Percentiles rank a stretch among this genome's conserved stretches.
phyloP scores from a whole-genome alignment of 768 basidiomycete genomes.

The Tylopilus sp. region DNA sequence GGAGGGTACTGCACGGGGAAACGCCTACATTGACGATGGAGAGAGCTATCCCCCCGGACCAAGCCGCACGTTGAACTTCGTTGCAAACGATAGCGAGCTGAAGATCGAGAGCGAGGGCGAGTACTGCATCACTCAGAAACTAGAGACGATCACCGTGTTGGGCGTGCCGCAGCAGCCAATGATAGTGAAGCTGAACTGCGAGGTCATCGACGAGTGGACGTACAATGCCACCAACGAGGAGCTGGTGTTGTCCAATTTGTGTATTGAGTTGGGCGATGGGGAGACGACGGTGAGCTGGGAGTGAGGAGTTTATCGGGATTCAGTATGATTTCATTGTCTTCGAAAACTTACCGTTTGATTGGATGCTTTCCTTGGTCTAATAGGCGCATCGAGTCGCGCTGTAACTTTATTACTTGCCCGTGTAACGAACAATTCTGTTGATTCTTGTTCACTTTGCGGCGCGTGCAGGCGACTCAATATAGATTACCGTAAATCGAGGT shows the following conservation, averaged over 20 bases:
- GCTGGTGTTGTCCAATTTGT: conserved; percentile 38
- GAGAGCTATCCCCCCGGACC: conserved; percentile 56
- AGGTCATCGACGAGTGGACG: conserved; percentile 33
- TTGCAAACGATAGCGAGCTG: conserved; percentile 34
- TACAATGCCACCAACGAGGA: conserved; percentile 39
- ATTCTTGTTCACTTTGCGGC: no score
- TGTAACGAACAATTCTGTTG: no score
- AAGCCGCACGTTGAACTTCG: conserved; percentile 45
- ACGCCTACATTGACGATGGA: conserved; percentile 74
- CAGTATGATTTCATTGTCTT: no score
- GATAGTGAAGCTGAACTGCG: conserved; percentile 39
- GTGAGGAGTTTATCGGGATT: no score
- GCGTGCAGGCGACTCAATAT: no score
- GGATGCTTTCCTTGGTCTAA: background rate
- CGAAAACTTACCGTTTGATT: background rate
- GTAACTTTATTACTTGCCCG: background rate
- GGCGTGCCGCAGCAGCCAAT: conserved; percentile 34
- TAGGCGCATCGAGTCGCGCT: background rate
- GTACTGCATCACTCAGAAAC: no score
- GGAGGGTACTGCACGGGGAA: no score
- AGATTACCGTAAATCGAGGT: no score
- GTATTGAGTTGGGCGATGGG: conserved; percentile 41
- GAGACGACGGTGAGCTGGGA: conserved; percentile 36
- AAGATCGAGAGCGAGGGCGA: no score
- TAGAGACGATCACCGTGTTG: no score